These are phyloP conservation scores for Dimargaris xerosporica DNA, from an alignment of 192 early-diverging fungal genomes.

Conservation along the genomic window DNA sequence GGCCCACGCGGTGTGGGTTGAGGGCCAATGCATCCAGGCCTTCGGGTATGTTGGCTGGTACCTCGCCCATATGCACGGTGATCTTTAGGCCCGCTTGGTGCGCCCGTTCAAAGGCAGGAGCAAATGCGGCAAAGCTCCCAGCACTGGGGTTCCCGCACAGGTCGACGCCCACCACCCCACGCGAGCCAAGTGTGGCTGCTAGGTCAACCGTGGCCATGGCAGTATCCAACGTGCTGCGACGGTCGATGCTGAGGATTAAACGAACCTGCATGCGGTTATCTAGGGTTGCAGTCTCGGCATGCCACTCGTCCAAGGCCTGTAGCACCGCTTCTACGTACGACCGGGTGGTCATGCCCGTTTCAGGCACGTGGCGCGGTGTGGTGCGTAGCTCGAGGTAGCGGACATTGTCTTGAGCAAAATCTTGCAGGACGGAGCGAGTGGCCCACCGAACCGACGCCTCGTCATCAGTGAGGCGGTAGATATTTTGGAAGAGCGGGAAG, in stretches of 20 bases:
- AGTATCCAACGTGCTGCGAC: constrained; percentile 27
- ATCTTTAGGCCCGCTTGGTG: constrained; percentile 28
- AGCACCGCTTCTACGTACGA: constrained; percentile 29
- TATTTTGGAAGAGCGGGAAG: constrained; percentile 36
- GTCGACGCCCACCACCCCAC: constrained; percentile 39
- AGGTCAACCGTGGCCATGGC: constrained; percentile 34
- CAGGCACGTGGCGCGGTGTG: constrained; percentile 30
- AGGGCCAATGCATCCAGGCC: constrained; percentile 23
- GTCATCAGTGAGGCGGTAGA: constrained; percentile 39
- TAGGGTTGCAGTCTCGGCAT: constrained; percentile 8
- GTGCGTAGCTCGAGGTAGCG: constrained; percentile 40
- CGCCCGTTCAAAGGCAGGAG: constrained; percentile 32
- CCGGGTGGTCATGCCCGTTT: constrained; percentile 36
- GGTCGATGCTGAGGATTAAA: constrained; percentile 38
- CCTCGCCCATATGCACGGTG: constrained; percentile 38
- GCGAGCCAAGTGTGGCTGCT: constrained; percentile 22
- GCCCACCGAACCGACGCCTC: constrained; percentile 21
- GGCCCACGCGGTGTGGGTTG: constrained; percentile 35
- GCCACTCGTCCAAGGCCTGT: constrained; percentile 14
- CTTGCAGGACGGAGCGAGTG: constrained; percentile 25
- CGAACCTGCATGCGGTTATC: constrained; percentile 21
- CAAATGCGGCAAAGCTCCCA: constrained; percentile 24
- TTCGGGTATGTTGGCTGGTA: constrained; percentile 24
- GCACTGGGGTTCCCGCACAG: constrained; percentile 36
- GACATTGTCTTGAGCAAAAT: constrained; percentile 35